A percentile compares a stretch with the other conserved stretches of the same genome.
These are phyloP conservation scores for Talaromyces rugulosus DNA, from an alignment of 2,329 filamentous ascomycete species.

Conservation along the genomic window DNA sequence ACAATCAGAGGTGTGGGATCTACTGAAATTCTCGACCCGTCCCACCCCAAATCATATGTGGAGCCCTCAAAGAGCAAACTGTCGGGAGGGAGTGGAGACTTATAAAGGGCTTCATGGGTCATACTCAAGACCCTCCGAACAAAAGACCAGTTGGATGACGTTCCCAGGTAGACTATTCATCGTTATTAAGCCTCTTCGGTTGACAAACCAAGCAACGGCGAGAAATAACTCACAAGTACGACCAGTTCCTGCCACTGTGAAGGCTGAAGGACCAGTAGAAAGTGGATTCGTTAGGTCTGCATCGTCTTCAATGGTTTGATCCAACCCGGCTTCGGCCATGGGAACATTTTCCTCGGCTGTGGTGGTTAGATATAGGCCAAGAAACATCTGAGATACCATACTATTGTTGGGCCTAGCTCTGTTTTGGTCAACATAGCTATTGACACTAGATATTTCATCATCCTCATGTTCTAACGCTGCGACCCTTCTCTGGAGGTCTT, in stretches of 20 bases:
- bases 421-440: not conserved
- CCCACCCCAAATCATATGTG: not conserved
- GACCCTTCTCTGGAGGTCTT: not conserved
- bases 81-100: not conserved
- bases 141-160: not conserved
- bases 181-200: not conserved
- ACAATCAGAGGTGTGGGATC: constrained; percentile 30
- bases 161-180: not conserved
- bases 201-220: not conserved
- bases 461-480: not conserved
- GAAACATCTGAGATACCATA: not conserved
- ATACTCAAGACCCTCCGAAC: not conserved
- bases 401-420: not conserved
- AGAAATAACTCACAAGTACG: not conserved
- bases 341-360: not conserved
- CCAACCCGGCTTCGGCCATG: not conserved
- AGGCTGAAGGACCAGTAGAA: not conserved
- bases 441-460: not conserved
- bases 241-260: not conserved
- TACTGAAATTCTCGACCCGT: not conserved
- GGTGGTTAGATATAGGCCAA: not conserved
- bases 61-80: not conserved
- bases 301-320: not conserved
- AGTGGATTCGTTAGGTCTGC: not conserved
- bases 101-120: not conserved